A percentile compares a stretch with the other conserved stretches of the same genome.
Evolutionary conservation across 2,329 filamentous ascomycete species (phyloP).

Genomic region (Alternaria viburni): DNA sequence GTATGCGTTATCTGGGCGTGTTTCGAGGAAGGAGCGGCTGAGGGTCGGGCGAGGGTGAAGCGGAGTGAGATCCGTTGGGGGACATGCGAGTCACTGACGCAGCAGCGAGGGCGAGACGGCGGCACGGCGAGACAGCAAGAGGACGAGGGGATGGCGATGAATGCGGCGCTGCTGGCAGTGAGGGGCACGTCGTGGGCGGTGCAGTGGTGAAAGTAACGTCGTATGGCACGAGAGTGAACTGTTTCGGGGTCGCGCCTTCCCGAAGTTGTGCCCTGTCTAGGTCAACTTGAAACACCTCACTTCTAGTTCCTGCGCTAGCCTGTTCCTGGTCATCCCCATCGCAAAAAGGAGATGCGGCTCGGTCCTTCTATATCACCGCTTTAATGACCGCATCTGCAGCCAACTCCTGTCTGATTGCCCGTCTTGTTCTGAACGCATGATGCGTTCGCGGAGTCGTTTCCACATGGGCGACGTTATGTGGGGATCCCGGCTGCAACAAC

Average conservation of each 20-base stretch:
- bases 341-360: conserved; percentile 23
- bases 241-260: conserved; percentile 17
- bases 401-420: not conserved
- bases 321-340: conserved; percentile 17
- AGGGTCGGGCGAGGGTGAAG: not conserved
- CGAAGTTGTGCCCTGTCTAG: conserved; percentile 12
- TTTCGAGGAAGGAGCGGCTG: conserved; percentile 21
- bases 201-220: not conserved
- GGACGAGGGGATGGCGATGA: conserved; percentile 3
- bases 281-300: conserved; percentile 15
- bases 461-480: not conserved
- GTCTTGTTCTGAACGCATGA: not conserved
- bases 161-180: not conserved
- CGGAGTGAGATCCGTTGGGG: conserved; percentile 16
- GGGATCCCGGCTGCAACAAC: conserved; percentile 1
- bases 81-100: conserved; percentile 17
- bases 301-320: conserved; percentile 13
- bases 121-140: not conserved
- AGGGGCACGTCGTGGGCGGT: not conserved
- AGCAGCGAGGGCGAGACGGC: conserved; percentile 3
- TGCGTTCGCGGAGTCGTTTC: not conserved
- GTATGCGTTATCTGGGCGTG: conserved; percentile 20
- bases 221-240: conserved; percentile 15
- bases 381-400: not conserved
- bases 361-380: conserved; percentile 15